These are phyloP conservation scores for Mucuna pruriens DNA, from an alignment of 306 rosid genomes.

Conservation along the genomic window DNA sequence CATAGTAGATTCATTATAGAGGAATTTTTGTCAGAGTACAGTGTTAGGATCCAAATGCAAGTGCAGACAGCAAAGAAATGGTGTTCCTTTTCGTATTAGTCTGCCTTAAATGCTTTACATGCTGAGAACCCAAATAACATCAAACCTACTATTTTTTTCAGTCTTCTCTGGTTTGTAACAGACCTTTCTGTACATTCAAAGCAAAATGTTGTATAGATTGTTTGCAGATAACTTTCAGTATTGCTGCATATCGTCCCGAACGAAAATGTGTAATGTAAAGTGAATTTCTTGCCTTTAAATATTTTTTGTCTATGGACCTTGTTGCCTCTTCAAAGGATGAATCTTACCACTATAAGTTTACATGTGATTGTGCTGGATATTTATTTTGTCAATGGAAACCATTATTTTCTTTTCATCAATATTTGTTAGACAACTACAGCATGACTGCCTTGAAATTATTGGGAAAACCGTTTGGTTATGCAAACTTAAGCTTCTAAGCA, in stretches of 20 bases:
- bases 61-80: conserved; percentile 5
- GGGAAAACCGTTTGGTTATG: conserved; percentile 4
- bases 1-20: conserved; percentile 20
- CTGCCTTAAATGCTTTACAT: conserved; percentile 20
- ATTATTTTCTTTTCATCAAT: conserved; percentile 15
- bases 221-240: conserved; percentile 9
- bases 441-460: conserved; percentile 23
- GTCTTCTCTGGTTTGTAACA: background rate
- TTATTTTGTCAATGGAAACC: conserved; percentile 5
- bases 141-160: conserved; percentile 9
- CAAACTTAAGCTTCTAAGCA: conserved; percentile 29
- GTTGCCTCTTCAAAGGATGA: conserved; percentile 27
- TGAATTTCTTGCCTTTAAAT: conserved; percentile 4
- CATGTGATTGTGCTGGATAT: conserved; percentile 16
- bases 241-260: conserved; percentile 10
- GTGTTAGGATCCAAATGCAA: background rate
- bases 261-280: background rate
- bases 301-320: conserved; percentile 20
- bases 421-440: background rate
- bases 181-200: conserved; percentile 4
- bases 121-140: conserved; percentile 22
- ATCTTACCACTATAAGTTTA: background rate
- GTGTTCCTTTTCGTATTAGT: conserved; percentile 9
- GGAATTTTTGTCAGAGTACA: conserved; percentile 1
- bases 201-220: background rate